Base-by-base conservation (phyloP, 2,329 filamentous ascomycete species). In the Xylaria sp. region DNA sequence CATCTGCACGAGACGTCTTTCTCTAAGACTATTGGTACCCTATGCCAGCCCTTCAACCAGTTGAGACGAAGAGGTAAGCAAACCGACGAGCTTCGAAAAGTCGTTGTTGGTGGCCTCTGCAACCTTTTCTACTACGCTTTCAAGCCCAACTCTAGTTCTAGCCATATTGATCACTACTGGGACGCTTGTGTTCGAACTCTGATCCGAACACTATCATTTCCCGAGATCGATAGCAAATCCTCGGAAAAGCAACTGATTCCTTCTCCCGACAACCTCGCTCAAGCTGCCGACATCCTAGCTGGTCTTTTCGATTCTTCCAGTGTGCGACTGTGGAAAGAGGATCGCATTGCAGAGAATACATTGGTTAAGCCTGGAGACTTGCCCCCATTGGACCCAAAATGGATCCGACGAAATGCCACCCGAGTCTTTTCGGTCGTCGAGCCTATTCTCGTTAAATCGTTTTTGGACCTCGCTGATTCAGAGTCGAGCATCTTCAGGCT, bases 121-220 rank as follows among this genome's bases (percentile, higher is more conserved):
- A 92, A 89, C 57, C 81, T 98, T 1, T 84, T 92, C 10, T 96
- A 97, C 74, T 96, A 96, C 73, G 81, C 88, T 2, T 87, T 96
- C 70, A 88, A 87, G 57, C 93, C 94, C 1, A 85, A 84, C 11
- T 84, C 87, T 13, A 83, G 86, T 9, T 77, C 82, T 38, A 78
- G 83, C n/a, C 85, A 92, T 58, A 80, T 92, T 2, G 91, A 96
- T 67, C 77, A 82, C 1, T 88, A 90, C 53, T 99, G 95, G 95
- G 88, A 92, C 64, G 80, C 86, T 31, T 90, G 89, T 65, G 85
- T 97, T 8, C 81, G 81, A 19, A 83, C 84, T 2, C 78, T 95
- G 1, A 82, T 94, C 23, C 76, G 80, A 8, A 82, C 82, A 48
- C 80, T 90, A 47, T 81, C 89, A 21, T 77, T 73, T 47, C 68